Evolutionary conservation across 768 basidiomycete genomes (phyloP).

Genomic region (Leccinum rimulosum): DNA sequence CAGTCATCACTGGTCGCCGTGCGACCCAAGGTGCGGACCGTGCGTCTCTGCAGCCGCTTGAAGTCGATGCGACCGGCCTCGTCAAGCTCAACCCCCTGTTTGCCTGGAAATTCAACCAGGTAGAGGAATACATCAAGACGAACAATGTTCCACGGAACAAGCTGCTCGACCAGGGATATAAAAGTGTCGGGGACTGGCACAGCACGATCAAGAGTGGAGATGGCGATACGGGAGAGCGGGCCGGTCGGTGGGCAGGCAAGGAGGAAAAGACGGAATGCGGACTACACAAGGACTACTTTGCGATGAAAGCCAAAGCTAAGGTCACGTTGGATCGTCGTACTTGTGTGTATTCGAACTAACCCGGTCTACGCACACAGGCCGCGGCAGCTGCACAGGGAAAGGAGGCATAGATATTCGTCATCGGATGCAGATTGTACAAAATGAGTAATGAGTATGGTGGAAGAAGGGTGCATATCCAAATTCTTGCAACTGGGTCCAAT

Average conservation of each 20-base stretch:
- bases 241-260: slow-evolving; percentile 88
- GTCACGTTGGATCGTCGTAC: slow-evolving; percentile 3
- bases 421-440: neutral
- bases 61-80: slow-evolving; percentile 87
- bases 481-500: too few species aligned
- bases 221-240: slow-evolving; percentile 68
- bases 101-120: slow-evolving; percentile 79
- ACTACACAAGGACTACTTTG: slow-evolving; percentile 87
- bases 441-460: neutral
- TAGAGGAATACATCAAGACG: slow-evolving; percentile 80
- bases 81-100: slow-evolving; percentile 95
- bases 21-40: slow-evolving; percentile 91
- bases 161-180: slow-evolving; percentile 88
- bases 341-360: neutral
- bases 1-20: slow-evolving; percentile 94
- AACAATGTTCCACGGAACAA: slow-evolving; percentile 87
- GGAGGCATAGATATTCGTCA: neutral
- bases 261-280: slow-evolving; percentile 92
- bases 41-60: slow-evolving; percentile 76
- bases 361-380: neutral
- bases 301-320: slow-evolving; percentile 60
- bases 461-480: too few species aligned
- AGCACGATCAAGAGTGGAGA: slow-evolving; percentile 72
- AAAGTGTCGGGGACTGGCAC: slow-evolving; percentile 97
- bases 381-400: neutral